Evolutionary conservation across 2,329 filamentous ascomycete genomes (phyloP).

Genomic region (Phialophora macrospora): DNA sequence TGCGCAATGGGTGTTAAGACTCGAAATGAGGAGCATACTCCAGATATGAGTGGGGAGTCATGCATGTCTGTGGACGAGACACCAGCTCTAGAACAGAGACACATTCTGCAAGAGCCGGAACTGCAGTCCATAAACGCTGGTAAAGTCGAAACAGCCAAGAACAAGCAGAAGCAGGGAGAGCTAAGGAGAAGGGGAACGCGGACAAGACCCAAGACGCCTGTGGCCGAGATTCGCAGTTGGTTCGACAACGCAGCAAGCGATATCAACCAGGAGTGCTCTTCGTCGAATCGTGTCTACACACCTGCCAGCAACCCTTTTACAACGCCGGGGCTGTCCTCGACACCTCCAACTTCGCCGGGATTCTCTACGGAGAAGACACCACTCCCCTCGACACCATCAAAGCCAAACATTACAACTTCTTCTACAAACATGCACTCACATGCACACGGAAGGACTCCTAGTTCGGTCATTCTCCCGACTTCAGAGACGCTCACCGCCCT

Average conservation of each 20-base stretch:
- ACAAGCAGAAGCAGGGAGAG: constrained; percentile 2
- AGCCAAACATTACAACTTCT: neutral
- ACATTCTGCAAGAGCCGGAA: neutral
- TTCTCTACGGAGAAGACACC: constrained; percentile 12
- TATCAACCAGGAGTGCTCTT: constrained; percentile 12
- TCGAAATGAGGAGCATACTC: neutral
- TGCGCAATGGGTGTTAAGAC: neutral
- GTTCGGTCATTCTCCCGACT: constrained; percentile 24
- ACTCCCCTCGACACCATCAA: constrained; percentile 22
- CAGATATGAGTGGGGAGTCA: neutral
- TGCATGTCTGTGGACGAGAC: neutral
- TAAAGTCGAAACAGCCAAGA: neutral
- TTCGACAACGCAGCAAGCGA: constrained; percentile 18
- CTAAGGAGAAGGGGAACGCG: constrained; percentile 21
- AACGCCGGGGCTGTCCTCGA: constrained; percentile 24
- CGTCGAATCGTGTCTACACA: constrained; percentile 21
- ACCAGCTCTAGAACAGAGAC: neutral
- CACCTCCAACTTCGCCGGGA: constrained; percentile 27
- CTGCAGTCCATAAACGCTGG: neutral
- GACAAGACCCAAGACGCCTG: constrained; percentile 32
- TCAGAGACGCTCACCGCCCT: constrained; percentile 5
- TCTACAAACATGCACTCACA: neutral
- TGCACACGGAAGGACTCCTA: constrained; percentile 23
- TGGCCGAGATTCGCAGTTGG: constrained; percentile 29
- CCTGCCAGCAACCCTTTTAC: constrained; percentile 28